A percentile compares a stretch with the other conserved stretches of the same genome.
These are phyloP conservation scores for Canavalia ensiformis DNA, from an alignment of 306 rosid species.

Conservation along the genomic window DNA sequence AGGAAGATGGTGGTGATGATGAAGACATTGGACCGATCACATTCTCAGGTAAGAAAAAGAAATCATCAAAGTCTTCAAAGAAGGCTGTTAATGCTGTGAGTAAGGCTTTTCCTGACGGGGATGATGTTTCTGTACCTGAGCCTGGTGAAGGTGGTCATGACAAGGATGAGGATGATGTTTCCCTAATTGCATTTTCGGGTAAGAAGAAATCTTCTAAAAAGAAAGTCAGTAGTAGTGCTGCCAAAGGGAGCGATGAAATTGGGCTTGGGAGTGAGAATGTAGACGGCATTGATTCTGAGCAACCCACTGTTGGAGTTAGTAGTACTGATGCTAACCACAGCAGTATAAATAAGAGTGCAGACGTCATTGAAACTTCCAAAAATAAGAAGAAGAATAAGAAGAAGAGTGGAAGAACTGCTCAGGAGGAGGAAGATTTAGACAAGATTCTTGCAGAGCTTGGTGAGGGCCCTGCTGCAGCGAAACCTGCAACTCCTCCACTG, in stretches of 20 bases:
- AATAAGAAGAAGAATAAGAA: conserved; percentile 95
- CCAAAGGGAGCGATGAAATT: conserved; percentile 58
- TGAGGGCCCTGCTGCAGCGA: conserved; percentile 58
- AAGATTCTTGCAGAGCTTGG: conserved; percentile 96
- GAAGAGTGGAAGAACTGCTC: conserved; percentile 91
- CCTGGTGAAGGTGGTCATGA: conserved; percentile 55
- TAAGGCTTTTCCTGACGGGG: conserved; percentile 61
- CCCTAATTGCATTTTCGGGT: conserved; percentile 73
- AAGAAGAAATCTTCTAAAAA: conserved; percentile 91
- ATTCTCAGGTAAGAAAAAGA: conserved; percentile 91
- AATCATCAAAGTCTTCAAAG: conserved; percentile 73
- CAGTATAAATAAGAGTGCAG: conserved; percentile 63
- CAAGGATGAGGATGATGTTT: conserved; percentile 59
- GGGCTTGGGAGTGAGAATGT: conserved; percentile 52
- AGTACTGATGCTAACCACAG: conserved; percentile 47
- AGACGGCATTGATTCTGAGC: conserved; percentile 58
- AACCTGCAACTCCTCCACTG: conserved; percentile 54
- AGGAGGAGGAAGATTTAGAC: conserved; percentile 98
- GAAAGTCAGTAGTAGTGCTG: conserved; percentile 58
- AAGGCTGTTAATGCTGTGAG: conserved; percentile 60
- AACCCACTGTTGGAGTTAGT: conserved; percentile 50
- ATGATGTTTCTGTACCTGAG: conserved; percentile 57
- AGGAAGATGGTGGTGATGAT: conserved; percentile 60
- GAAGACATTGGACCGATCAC: conserved; percentile 65
- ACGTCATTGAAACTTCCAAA: conserved; percentile 70